Base-by-base conservation (phyloP, 2,329 filamentous ascomycete genomes). In the Penicillium sp. region DNA sequence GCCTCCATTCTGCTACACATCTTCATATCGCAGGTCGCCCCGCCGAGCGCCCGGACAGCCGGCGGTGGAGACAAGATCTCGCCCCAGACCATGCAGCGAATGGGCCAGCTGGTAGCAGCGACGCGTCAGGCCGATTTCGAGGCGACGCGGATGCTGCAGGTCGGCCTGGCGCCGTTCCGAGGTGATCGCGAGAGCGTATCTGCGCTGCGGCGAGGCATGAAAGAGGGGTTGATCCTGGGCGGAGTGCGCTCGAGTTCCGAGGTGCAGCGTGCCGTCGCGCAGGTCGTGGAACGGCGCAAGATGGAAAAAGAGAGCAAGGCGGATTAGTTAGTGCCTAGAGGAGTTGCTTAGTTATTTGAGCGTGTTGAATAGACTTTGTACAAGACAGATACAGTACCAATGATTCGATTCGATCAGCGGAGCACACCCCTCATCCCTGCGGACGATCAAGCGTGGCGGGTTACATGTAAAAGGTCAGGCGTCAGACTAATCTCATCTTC, bases 201-300 rank as follows among this genome's bases (percentile, higher is more conserved):
- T 36, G 81, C 81, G 49, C 70, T 94, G 60, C 79, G 82, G 51
- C 77, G 77, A 32, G 86, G 85, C 59, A 79, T 96, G 70, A 86
- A 84, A 69, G 87, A 93, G 60, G 95, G 89, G 78, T 74, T 97
- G 57, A 82, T 96, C 41, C 83, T 94, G 66, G 94, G 94, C 63
- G 90, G 84, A 11, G 86, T 94, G 49, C 78, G 82, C 55, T 81
- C 79, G 39, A 87, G 91, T 67, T 84, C 84, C 0, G 87, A 91
- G 70, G 91, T 97, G 7, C 79, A 84, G 57, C 84, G 88, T 66
- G 89, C 89, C 0, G 76, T 95, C 57, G 82, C 82, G 20, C 78
- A 76, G 48, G 82, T 83, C 23, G 70, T 90, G 47, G 77, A 80
- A 64, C 81, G 77, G 62, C 72, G 81, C 57, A 77, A 84, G 55